Base-by-base conservation (phyloP, 1,284 basidiomycete species). In the Ustilago vetiveriae region DNA sequence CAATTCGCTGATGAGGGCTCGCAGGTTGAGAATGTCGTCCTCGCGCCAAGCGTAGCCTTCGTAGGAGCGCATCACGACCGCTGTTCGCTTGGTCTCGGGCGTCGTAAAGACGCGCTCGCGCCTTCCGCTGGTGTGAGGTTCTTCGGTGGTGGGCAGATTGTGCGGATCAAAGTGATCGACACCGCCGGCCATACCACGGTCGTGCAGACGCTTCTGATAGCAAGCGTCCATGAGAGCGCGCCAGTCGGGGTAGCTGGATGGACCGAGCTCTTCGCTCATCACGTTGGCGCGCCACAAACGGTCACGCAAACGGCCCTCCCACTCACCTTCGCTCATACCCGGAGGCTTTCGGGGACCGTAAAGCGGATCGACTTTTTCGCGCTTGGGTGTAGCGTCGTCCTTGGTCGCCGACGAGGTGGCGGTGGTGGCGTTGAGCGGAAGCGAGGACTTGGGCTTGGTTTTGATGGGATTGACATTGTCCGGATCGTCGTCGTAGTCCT, bases 11-110 rank as follows among this genome's bases (percentile, higher is more conserved):
- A 82, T 82, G 10, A 82, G 55, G 13, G 80, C 80, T 29, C 80
- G 77, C 74, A 82, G 54, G 59, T 82, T 82, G 60, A 82, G 72
- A 19, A 82, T 78, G 60, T 81, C 79, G 53, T 82, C 80, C 65
- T 82, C 80, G 30, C 79, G 74, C 80, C 80, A 82, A 6, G 74
- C 75, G 44, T 80, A 82, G 22, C 80, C 80, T 41, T 82, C 73
- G 57, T 82, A 82, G 21, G 70, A 52, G 17, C 80, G 73, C 79
- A 82, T 75, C 30, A 82, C 79, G 14, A 82, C 49, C 6, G 79
- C 79, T 11, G 79, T 81, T 24, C 80, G 72, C 63, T 82, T 82
- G 26, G 72, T 72, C 52, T 76, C 62, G 37, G 76, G 79, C 8
- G 68, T 78, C 35, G 78, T 79, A 35, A 65, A 67, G 53, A 73